These are phyloP conservation scores for Zarea fungicola DNA, from an alignment of 2,329 filamentous ascomycete species.

Conservation along the genomic window DNA sequence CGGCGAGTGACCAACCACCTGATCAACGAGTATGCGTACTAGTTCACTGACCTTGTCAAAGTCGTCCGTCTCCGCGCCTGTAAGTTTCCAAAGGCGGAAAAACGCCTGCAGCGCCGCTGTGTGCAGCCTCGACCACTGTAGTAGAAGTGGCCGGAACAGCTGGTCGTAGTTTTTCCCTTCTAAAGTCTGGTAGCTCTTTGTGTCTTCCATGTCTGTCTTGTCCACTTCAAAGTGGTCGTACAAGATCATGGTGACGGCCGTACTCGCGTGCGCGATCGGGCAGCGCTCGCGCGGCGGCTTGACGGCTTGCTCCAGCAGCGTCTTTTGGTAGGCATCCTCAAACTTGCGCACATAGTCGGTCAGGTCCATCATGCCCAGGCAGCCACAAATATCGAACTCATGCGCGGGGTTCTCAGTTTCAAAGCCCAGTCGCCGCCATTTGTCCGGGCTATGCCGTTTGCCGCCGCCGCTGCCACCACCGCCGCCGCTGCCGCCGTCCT, in stretches of 20 bases:
- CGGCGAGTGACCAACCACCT: conserved; percentile 76
- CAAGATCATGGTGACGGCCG: conserved; percentile 80
- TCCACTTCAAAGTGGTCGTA: conserved; percentile 97
- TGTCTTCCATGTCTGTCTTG: conserved; percentile 72
- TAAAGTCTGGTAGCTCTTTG: conserved; percentile 66
- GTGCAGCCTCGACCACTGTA: conserved; percentile 92
- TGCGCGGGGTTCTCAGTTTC: conserved; percentile 79
- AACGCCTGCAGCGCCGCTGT: conserved; percentile 81
- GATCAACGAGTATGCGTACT: conserved; percentile 82
- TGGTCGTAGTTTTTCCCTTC: conserved; percentile 79
- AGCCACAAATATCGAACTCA: conserved; percentile 83
- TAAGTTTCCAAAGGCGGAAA: conserved; percentile 87
- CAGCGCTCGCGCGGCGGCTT: conserved; percentile 68
- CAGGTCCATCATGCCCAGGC: conserved; percentile 94
- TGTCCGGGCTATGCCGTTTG: conserved; percentile 75
- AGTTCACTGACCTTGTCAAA: conserved; percentile 92
- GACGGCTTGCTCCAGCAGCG: conserved; percentile 82
- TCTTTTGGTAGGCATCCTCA: conserved; percentile 87
- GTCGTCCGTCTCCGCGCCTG: conserved; percentile 77
- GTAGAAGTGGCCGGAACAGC: conserved; percentile 76
- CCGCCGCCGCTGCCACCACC: too few species aligned
- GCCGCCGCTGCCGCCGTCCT: too few species aligned
- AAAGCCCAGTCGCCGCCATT: conserved; percentile 90
- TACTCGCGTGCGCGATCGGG: conserved; percentile 78
- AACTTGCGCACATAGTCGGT: conserved; percentile 90